Evolutionary conservation across 306 rosid genomes (phyloP), one percentile per base, ranked within the genome.

Genomic region (Calophaca sinica): DNA sequence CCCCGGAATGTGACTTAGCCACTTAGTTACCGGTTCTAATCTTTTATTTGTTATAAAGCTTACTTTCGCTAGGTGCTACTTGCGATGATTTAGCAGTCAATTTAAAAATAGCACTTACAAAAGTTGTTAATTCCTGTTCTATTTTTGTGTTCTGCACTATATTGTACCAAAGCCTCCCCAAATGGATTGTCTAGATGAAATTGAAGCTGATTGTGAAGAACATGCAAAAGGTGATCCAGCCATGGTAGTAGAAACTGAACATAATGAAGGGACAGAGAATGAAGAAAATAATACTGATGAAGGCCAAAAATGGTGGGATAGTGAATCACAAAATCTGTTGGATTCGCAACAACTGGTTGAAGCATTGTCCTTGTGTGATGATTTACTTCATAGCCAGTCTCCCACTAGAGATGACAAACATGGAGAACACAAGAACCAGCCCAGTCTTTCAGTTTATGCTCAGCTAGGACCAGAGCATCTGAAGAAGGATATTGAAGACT

Each of bases 341-440:
- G 82, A 85, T 81, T 90, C 97, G 2, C 98, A 93, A 74, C 96
- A 90, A 71, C 89, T 93, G 60, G 97, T 79, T 7, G 98, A 93
- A 68, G 96, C 86, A 46, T 65, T 93, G 74, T 65, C 86, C 44
- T 68, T 93, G 51, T 87, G 91, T 36, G 97, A 87, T 28, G 98
- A 93, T 77, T 74, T 93, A 11, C 78, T 93, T 64, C 93, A 74
- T 12, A 93, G 96, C 78, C 98, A 93, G 60, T 93, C 98, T 75
- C 96, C 96, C 14, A 14, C 11, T 48, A 82, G 90, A 64, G 90
- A 67, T 44, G 82, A 49, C 38, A 75, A 79, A 72, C 74, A 62
- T 54, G 91, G 76, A 55, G 83, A 71, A 12, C 80, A 72, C 5
- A 73, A 61, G 55, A 58, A 45, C 76, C 87, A 78, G 29, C 84